Evolutionary conservation across 2,329 filamentous ascomycete genomes (phyloP).

Genomic region (Alternaria rosae): DNA sequence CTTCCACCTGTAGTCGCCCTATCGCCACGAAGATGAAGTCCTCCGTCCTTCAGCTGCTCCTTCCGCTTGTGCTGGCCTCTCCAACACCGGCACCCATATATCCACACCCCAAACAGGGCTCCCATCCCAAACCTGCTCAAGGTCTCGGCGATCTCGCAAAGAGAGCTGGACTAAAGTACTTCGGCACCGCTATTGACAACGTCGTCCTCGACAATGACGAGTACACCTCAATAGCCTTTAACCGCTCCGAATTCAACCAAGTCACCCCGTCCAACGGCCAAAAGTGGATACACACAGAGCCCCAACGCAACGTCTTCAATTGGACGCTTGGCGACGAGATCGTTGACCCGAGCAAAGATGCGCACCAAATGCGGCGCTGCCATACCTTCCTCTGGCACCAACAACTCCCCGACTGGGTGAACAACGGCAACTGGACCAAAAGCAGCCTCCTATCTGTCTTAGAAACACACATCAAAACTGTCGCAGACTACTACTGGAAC

Average conservation of each 20-base stretch:
- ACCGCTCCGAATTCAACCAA: slow-evolving; percentile 68
- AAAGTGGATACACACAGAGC: slow-evolving; percentile 71
- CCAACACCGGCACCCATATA: slow-evolving; percentile 16
- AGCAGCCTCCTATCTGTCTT: slow-evolving; percentile 64
- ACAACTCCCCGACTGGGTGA: slow-evolving; percentile 64
- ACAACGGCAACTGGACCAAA: slow-evolving; percentile 63
- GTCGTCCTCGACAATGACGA: slow-evolving; percentile 55
- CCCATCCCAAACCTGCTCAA: slow-evolving; percentile 18
- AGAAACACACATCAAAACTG: slow-evolving; percentile 67
- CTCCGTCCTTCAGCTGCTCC: slow-evolving; percentile 21
- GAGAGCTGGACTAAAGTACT: slow-evolving; percentile 63
- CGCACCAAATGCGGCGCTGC: slow-evolving; percentile 64
- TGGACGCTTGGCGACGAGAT: slow-evolving; percentile 64
- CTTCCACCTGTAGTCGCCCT: not conserved
- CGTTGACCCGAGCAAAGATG: slow-evolving; percentile 49
- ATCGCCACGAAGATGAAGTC: slow-evolving; percentile 35
- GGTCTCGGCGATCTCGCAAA: slow-evolving; percentile 63
- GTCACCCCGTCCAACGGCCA: slow-evolving; percentile 70
- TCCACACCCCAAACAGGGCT: not conserved
- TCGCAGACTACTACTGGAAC: slow-evolving; percentile 65
- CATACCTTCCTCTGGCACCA: slow-evolving; percentile 66
- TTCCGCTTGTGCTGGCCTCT: slow-evolving; percentile 28
- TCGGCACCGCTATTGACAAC: slow-evolving; percentile 67
- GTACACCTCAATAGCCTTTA: slow-evolving; percentile 64
- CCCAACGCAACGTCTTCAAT: slow-evolving; percentile 63